Conservation (phyloP, 306 rosid genomes). For the Parietaria judaica region DNA sequence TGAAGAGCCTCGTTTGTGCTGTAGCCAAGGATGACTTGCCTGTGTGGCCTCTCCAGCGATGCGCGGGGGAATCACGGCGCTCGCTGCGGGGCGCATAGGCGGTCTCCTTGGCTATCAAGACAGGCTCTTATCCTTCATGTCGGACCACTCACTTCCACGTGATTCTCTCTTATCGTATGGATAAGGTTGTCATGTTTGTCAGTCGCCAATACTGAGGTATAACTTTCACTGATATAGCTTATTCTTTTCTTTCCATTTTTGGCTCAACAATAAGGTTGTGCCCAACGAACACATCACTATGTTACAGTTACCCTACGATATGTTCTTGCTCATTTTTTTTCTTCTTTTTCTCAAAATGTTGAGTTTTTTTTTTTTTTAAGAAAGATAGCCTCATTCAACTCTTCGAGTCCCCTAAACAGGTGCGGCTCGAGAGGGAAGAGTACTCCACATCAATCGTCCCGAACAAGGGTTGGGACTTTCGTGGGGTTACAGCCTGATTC, state of each 20-base stretch:
- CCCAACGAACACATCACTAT: neutral
- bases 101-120: constrained; percentile 52
- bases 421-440: too few relatives aligned
- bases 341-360: too few relatives aligned
- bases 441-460: too few relatives aligned
- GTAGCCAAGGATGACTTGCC: constrained; percentile 73
- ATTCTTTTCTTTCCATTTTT: neutral
- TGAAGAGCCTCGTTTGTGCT: constrained; percentile 28
- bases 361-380: too few relatives aligned
- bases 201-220: constrained; percentile 1
- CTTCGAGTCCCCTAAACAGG: too few relatives aligned
- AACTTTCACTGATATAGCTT: neutral
- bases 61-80: neutral
- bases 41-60: constrained; percentile 25
- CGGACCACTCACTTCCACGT: constrained; percentile 29
- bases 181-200: too few relatives aligned
- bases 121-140: constrained; percentile 41
- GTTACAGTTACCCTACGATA: too few relatives aligned
- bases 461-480: too few relatives aligned
- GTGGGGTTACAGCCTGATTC: too few relatives aligned
- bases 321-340: too few relatives aligned
- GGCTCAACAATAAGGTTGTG: neutral
- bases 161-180: too few relatives aligned
- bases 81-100: constrained; percentile 34
- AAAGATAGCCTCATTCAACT: too few relatives aligned